Percentiles rank a stretch among this genome's conserved stretches.
Conservation (phyloP, 1,284 basidiomycete genomes). For the Ustilago lituana region DNA sequence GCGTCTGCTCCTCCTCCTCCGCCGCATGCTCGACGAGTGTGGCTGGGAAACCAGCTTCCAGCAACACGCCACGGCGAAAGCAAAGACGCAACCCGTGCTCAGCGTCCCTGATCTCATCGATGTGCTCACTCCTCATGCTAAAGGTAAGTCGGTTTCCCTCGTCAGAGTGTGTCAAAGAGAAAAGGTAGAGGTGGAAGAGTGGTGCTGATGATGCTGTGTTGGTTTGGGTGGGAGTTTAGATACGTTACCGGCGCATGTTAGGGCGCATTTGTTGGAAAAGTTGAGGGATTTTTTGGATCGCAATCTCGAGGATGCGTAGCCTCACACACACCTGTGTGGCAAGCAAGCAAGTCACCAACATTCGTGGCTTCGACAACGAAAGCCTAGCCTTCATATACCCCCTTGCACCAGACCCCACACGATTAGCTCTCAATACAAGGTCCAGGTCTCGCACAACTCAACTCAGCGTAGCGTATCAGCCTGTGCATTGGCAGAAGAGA, state of each 20-base stretch:
- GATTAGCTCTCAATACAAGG: too few species aligned
- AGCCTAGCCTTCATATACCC: too few species aligned
- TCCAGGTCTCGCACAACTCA: not conserved
- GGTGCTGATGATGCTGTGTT: too few species aligned
- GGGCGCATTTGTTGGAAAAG: constrained; percentile 38
- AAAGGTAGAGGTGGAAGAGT: too few species aligned
- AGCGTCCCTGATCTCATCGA: constrained; percentile 34
- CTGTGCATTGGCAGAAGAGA: too few species aligned
- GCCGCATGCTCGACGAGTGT: constrained; percentile 50
- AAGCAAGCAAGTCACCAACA: too few species aligned
- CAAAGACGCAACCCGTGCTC: constrained; percentile 17
- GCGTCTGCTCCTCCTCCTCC: constrained; percentile 33
- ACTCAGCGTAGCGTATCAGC: not conserved
- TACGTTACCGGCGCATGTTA: constrained; percentile 46
- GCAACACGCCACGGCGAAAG: constrained; percentile 19
- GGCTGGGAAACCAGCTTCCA: constrained; percentile 33
- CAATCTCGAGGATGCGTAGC: constrained; percentile 50
- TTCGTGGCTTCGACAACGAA: too few species aligned
- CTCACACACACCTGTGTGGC: too few species aligned
- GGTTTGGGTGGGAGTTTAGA: constrained; percentile 10
- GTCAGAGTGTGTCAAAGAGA: not conserved
- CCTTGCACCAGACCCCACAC: too few species aligned
- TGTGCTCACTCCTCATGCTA: constrained; percentile 37
- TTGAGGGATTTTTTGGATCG: constrained; percentile 49
- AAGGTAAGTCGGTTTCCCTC: constrained; percentile 26